Evolutionary conservation across 176 grass and related monocot species (phyloP).

Genomic region (Bromus sterilis): DNA sequence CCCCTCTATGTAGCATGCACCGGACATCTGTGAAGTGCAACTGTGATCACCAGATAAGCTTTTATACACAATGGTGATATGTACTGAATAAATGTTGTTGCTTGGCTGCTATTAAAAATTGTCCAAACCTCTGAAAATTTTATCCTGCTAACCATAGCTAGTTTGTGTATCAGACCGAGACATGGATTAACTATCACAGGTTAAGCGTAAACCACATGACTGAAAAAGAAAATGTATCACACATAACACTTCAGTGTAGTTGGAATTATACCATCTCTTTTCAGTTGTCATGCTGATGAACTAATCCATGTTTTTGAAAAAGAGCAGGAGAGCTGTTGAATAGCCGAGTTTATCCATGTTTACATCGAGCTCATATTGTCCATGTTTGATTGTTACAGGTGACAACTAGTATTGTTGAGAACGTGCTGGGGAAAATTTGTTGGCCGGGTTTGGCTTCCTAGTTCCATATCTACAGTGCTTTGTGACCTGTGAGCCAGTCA

Average conservation of each 20-base stretch:
- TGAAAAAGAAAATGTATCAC: background rate
- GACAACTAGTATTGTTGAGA: background rate
- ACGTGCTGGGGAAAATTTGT: background rate
- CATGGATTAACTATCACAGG: background rate
- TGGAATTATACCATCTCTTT: background rate
- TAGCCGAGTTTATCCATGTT: too few species aligned
- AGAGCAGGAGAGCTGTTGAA: too few species aligned
- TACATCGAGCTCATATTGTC: background rate
- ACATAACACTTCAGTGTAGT: background rate
- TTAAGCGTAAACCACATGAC: background rate
- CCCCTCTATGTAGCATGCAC: too few species aligned
- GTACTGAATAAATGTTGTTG: background rate
- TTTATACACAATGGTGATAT: background rate
- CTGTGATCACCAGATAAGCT: too few species aligned
- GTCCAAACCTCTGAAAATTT: background rate
- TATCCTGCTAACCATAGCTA: background rate
- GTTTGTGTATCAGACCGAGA: background rate
- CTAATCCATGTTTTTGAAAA: background rate
- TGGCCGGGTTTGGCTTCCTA: background rate
- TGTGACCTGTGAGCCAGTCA: background rate
- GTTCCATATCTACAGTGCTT: background rate
- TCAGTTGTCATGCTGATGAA: background rate
- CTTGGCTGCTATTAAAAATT: background rate
- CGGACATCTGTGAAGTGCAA: too few species aligned
- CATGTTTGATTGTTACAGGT: background rate